These are phyloP conservation scores for Saksenaea oblongispora DNA, from an alignment of 371 early-diverging fungal species.

Conservation along the genomic window DNA sequence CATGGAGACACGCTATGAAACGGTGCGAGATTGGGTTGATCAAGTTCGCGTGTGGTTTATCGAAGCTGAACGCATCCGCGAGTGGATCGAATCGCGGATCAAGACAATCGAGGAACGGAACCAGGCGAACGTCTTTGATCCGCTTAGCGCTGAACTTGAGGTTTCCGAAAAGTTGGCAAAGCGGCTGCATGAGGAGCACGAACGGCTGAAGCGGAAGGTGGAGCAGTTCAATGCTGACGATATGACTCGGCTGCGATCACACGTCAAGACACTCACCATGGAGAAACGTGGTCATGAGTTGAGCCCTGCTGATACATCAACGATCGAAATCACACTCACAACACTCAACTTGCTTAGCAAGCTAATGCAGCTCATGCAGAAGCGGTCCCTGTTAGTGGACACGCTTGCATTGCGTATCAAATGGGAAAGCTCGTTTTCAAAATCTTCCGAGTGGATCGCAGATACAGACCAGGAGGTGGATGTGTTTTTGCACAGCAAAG, in stretches of 20 bases:
- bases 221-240: constrained; percentile 43
- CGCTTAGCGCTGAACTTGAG: constrained; percentile 27
- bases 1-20: constrained; percentile 23
- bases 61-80: constrained; percentile 33
- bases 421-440: constrained; percentile 50
- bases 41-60: constrained; percentile 36
- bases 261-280: constrained; percentile 45
- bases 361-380: constrained; percentile 29
- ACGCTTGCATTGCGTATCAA: constrained; percentile 35
- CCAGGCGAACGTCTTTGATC: constrained; percentile 29
- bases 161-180: constrained; percentile 18
- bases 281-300: constrained; percentile 30
- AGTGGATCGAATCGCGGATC: constrained; percentile 44
- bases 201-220: constrained; percentile 29
- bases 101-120: constrained; percentile 32
- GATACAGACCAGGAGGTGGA: constrained; percentile 35
- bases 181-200: constrained; percentile 33
- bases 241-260: constrained; percentile 50
- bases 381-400: constrained; percentile 33
- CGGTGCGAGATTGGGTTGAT: constrained; percentile 44
- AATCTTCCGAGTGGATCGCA: constrained; percentile 46
- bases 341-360: constrained; percentile 44
- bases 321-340: constrained; percentile 52
- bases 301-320: constrained; percentile 57
- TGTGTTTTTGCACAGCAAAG: constrained; percentile 32